Conservation (phyloP, 768 basidiomycete genomes). For the Serendipita vermifera region DNA sequence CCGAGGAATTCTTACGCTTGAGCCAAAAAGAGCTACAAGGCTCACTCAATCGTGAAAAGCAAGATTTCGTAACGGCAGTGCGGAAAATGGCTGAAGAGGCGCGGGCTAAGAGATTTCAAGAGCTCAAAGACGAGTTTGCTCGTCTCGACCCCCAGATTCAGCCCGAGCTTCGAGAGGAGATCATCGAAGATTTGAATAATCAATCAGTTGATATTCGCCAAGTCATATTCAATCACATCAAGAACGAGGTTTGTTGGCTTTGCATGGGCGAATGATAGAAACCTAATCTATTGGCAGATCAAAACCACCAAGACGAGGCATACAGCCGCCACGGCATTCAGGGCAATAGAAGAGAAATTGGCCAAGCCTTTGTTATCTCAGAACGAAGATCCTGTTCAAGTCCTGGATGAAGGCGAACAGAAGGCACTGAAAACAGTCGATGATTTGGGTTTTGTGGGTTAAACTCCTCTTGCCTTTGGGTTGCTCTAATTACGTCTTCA, state of each 20-base stretch:
- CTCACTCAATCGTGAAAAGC: not conserved
- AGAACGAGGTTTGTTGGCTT: not conserved
- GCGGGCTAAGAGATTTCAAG: not conserved
- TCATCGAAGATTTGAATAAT: conserved; percentile 3
- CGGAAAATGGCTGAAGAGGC: conserved; percentile 7
- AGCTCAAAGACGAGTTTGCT: not conserved
- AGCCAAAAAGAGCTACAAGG: not conserved
- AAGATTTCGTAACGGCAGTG: not conserved
- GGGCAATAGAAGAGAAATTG: not conserved
- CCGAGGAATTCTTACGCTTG: conserved; percentile 1
- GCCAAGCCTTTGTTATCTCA: conserved; percentile 2
- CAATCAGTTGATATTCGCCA: conserved; percentile 1
- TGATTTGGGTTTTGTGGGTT: not conserved
- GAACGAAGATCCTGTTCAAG: not conserved
- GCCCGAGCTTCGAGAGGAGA: not conserved
- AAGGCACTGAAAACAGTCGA: not conserved
- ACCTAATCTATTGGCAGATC: too few species aligned
- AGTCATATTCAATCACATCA: conserved; percentile 5
- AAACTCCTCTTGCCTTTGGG: not conserved
- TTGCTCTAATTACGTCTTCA: not conserved
- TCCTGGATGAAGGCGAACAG: not conserved
- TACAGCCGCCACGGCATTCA: not conserved
- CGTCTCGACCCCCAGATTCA: not conserved
- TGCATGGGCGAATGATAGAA: too few species aligned
- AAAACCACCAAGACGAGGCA: conserved; percentile 3